Evolutionary conservation across 257 asterid genomes (phyloP).

Genomic region (Solanum virginianum): DNA sequence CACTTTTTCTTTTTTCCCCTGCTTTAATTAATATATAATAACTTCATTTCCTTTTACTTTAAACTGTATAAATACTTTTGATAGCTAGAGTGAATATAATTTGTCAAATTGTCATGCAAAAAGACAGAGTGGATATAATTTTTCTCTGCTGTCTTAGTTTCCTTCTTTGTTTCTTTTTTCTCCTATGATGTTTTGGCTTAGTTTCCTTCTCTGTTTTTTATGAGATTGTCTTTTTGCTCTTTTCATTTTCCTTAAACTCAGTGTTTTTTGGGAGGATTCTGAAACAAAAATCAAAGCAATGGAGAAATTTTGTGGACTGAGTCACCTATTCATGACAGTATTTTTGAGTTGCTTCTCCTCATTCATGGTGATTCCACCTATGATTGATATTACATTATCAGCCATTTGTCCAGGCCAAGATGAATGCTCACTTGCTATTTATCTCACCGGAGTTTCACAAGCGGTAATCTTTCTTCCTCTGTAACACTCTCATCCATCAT

Average conservation of each 20-base stretch:
- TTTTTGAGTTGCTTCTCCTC: conserved; percentile 64
- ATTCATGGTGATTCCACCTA: conserved; percentile 86
- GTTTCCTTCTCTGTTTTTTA: background rate
- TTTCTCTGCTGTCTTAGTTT: background rate
- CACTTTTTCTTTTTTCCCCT: background rate
- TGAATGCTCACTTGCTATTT: conserved; percentile 73
- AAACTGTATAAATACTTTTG: background rate
- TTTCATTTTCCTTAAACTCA: background rate
- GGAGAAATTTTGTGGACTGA: conserved; percentile 24
- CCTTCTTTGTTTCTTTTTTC: background rate
- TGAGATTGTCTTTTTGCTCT: background rate
- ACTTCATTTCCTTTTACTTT: background rate
- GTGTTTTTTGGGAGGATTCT: background rate
- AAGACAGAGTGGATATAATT: background rate
- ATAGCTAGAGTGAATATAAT: background rate
- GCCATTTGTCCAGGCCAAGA: conserved; percentile 81
- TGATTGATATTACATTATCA: conserved; percentile 69
- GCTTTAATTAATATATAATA: background rate
- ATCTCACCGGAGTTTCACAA: conserved; percentile 81
- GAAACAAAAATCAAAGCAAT: background rate
- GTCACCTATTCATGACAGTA: conserved; percentile 86
- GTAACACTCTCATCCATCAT: background rate
- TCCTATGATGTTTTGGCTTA: background rate
- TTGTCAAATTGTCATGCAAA: background rate
- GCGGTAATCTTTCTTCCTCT: conserved; percentile 29